Evolutionary conservation across 2,329 filamentous ascomycete genomes (phyloP).

Genomic region (Aspergillus transmontanensis): DNA sequence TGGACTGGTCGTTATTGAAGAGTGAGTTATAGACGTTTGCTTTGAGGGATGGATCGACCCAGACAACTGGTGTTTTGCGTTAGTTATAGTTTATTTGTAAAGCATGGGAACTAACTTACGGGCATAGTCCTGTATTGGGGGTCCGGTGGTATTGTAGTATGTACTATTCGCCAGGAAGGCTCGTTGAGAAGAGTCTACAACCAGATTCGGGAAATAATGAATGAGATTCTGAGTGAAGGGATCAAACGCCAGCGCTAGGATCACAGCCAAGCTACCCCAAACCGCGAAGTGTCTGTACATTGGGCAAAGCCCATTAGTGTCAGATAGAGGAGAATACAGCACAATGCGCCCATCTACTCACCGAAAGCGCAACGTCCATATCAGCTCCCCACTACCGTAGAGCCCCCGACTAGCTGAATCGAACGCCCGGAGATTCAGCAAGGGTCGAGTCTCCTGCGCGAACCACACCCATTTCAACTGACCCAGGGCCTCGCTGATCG

Average conservation of each 20-base stretch:
- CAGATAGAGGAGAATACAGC: not conserved
- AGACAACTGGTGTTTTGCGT: not conserved
- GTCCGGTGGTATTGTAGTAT: not conserved
- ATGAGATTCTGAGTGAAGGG: constrained; percentile 22
- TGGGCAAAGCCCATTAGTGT: not conserved
- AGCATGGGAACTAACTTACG: not conserved
- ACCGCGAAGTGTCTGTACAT: constrained; percentile 17
- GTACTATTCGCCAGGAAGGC: constrained; percentile 7
- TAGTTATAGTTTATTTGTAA: not conserved
- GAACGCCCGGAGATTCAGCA: constrained; percentile 12
- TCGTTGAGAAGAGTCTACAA: constrained; percentile 4
- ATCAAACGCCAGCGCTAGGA: constrained; percentile 17
- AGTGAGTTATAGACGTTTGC: constrained; percentile 16
- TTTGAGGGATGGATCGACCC: constrained; percentile 13
- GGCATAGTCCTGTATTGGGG: not conserved
- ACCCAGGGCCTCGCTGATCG: constrained; percentile 16
- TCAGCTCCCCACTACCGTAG: constrained; percentile 13
- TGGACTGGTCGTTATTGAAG: constrained; percentile 9
- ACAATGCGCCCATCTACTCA: not conserved
- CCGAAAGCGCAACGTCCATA: constrained; percentile 15
- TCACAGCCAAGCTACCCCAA: constrained; percentile 11
- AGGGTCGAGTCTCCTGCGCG: constrained; percentile 7
- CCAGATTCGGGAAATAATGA: constrained; percentile 9
- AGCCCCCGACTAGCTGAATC: constrained; percentile 18
- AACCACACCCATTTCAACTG: constrained; percentile 25